These are phyloP conservation scores for Kalmusia sp. DNA, from an alignment of 2,329 filamentous ascomycete species.

Conservation along the genomic window DNA sequence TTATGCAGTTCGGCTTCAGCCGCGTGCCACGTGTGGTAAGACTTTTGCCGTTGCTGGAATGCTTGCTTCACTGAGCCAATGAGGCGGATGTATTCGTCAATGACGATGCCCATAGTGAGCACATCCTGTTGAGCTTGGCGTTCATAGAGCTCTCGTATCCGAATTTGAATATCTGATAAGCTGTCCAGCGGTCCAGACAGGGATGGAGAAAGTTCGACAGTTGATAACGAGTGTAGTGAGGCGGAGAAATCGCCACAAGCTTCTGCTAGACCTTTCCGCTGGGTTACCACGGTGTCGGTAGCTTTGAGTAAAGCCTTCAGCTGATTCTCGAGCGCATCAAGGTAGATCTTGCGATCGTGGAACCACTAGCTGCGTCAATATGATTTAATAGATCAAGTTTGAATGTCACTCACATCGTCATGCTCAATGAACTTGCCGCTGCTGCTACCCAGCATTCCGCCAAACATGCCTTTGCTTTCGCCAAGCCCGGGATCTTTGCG, in stretches of 20 bases:
- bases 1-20: slow-evolving; percentile 92
- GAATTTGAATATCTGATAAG: slow-evolving; percentile 89
- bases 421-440: slow-evolving; percentile 92
- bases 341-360: slow-evolving; percentile 92
- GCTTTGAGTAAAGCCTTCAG: slow-evolving; percentile 89
- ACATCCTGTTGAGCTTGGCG: slow-evolving; percentile 97
- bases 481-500: slow-evolving; percentile 83
- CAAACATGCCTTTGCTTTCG: slow-evolving; percentile 93
- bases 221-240: slow-evolving; percentile 89
- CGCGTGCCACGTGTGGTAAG: slow-evolving; percentile 91
- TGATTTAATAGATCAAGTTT: not conserved
- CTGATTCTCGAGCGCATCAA: slow-evolving; percentile 92
- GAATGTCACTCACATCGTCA: slow-evolving; percentile 74
- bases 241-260: slow-evolving; percentile 92
- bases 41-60: slow-evolving; percentile 91
- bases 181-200: slow-evolving; percentile 90
- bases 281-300: slow-evolving; percentile 89
- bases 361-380: slow-evolving; percentile 74
- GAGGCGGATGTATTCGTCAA: slow-evolving; percentile 96
- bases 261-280: slow-evolving; percentile 92
- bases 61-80: slow-evolving; percentile 95
- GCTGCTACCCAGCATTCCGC: slow-evolving; percentile 78
- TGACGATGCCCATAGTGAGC: slow-evolving; percentile 93
- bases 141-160: slow-evolving; percentile 93
- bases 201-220: slow-evolving; percentile 88